phyloP scores from a whole-genome alignment of 1,284 basidiomycete species.

The Bjerkandera adusta region DNA sequence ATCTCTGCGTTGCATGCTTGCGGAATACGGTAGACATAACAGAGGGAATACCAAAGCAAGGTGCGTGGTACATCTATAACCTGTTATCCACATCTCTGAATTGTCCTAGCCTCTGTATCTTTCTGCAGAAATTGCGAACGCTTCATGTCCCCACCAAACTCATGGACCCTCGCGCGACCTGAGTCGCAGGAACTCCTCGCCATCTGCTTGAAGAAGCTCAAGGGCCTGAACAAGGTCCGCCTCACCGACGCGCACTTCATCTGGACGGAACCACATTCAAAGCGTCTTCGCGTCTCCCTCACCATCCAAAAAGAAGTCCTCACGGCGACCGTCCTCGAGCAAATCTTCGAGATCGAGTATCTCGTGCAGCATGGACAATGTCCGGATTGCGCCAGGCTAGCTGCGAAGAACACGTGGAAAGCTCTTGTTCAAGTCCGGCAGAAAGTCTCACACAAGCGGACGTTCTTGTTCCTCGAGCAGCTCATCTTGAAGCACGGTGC shows the following conservation, averaged over 20 bases:
- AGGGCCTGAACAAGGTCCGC: conserved; percentile 91
- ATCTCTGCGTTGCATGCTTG: conserved; percentile 91
- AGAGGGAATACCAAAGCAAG: conserved; percentile 97
- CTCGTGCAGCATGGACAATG: conserved; percentile 97
- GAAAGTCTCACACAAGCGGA: conserved; percentile 97
- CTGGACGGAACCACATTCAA: conserved; percentile 99
- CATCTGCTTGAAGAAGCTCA: conserved; percentile 91
- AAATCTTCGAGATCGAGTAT: conserved; percentile 96
- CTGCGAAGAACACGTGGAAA: conserved; percentile 99
- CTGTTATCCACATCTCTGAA: conserved; percentile 7
- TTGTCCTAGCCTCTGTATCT: conserved; percentile 72
- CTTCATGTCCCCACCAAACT: conserved; percentile 87
- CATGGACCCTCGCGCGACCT: conserved; percentile 86
- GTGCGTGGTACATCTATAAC: conserved; percentile 35
- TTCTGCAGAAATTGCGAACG: conserved; percentile 97
- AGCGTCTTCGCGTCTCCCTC: conserved; percentile 88
- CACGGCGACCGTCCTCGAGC: conserved; percentile 93
- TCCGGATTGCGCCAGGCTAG: conserved; percentile 88
- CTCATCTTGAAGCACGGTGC: conserved; percentile 96
- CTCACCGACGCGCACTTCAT: conserved; percentile 97
- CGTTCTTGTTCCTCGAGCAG: conserved; percentile 97
- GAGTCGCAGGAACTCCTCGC: conserved; percentile 93
- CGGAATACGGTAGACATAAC: conserved; percentile 96
- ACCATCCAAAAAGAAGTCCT: conserved; percentile 99
- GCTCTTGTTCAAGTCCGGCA: conserved; percentile 97